Conservation (phyloP, 495 filamentous ascomycete genomes). For the Neurospora sp. region DNA sequence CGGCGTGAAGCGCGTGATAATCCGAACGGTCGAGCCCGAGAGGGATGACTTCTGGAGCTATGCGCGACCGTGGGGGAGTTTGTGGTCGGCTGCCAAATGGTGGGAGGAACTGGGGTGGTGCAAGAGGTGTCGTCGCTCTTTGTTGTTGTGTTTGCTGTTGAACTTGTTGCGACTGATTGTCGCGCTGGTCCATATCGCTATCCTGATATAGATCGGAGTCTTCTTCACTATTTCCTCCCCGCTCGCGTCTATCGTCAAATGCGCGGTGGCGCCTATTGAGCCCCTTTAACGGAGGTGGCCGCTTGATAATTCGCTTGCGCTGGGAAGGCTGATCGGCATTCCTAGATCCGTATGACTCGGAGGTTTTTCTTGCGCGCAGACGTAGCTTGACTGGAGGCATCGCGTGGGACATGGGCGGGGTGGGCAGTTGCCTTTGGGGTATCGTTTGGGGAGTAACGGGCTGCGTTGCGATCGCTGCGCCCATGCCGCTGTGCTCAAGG, state of each 20-base stretch:
- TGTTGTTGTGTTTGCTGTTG: background rate
- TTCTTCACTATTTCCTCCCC: conserved; percentile 27
- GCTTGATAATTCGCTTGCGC: conserved; percentile 42
- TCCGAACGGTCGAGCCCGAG: conserved; percentile 55
- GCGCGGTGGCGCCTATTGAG: conserved; percentile 54
- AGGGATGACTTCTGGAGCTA: conserved; percentile 56
- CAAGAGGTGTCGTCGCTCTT: background rate
- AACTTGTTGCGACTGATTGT: conserved; percentile 2
- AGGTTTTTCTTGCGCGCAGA: conserved; percentile 32
- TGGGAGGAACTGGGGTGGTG: conserved; percentile 11
- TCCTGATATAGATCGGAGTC: conserved; percentile 7
- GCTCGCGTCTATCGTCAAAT: conserved; percentile 40
- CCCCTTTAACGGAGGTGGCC: conserved; percentile 36
- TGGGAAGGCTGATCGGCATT: conserved; percentile 11
- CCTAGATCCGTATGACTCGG: conserved; percentile 7
- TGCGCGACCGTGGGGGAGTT: conserved; percentile 58
- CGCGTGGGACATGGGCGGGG: conserved; percentile 41
- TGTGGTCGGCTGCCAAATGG: conserved; percentile 30
- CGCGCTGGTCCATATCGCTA: conserved; percentile 20
- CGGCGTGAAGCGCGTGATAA: conserved; percentile 46
- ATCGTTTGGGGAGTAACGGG: conserved; percentile 37
- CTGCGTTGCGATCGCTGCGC: conserved; percentile 11
- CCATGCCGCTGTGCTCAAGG: conserved; percentile 22
- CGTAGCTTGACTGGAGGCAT: conserved; percentile 37
- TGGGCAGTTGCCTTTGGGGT: conserved; percentile 42